These are phyloP conservation scores for Fusarium sp. DNA, from an alignment of 2,329 filamentous ascomycete genomes.

Conservation along the genomic window DNA sequence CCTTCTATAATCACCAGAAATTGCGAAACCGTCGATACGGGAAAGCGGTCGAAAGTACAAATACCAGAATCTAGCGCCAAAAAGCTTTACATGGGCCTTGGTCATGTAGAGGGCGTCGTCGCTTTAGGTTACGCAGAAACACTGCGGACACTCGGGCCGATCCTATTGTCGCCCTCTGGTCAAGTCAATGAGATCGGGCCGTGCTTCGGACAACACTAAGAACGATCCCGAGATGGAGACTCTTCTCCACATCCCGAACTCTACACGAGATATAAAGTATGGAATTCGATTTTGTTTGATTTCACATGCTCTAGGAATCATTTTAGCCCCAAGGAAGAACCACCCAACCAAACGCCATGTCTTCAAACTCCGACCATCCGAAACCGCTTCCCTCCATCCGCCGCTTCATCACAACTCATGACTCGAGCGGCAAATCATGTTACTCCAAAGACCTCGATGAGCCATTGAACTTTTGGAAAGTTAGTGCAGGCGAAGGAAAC, in stretches of 20 bases:
- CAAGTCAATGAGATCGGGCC: neutral
- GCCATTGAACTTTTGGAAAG: neutral
- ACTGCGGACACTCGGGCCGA: neutral
- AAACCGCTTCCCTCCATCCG: neutral
- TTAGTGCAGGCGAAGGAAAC: neutral
- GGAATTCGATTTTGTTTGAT: neutral
- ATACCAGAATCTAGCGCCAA: neutral
- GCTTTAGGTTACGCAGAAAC: neutral
- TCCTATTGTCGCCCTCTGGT: neutral
- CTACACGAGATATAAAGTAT: neutral
- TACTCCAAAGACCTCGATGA: neutral
- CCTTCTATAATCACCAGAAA: neutral
- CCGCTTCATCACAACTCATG: neutral
- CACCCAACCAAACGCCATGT: neutral
- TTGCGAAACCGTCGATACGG: neutral
- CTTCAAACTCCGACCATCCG: neutral
- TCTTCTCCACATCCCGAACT: neutral
- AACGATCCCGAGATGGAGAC: neutral
- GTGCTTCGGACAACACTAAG: neutral
- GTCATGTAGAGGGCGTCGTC: neutral
- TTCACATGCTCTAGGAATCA: rapidly evolving
- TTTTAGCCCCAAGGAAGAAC: too few relatives aligned
- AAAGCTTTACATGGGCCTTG: neutral
- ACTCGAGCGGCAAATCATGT: neutral
- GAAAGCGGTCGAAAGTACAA: neutral